Conservation (phyloP, 441 rosid genomes). For the Bruguiera hainesii region DNA sequence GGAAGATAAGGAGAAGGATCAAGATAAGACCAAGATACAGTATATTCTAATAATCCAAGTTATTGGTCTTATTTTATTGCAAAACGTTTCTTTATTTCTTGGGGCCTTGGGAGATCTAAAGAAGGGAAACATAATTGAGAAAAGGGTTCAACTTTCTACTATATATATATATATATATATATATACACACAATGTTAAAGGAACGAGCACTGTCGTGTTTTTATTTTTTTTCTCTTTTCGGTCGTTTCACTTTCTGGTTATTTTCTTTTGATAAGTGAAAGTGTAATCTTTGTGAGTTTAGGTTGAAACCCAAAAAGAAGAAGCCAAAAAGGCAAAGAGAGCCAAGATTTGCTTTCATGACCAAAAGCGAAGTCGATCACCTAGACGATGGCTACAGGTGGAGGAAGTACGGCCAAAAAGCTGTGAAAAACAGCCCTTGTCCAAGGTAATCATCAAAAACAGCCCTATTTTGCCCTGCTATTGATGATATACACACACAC, state of each 20-base stretch:
- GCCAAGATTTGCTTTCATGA: slow-evolving; percentile 90
- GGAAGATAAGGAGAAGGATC: slow-evolving; percentile 35
- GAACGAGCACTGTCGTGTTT: too few relatives aligned
- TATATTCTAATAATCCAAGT: slow-evolving; percentile 18
- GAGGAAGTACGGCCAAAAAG: slow-evolving; percentile 98
- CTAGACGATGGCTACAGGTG: slow-evolving; percentile 92
- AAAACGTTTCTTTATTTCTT: background rate
- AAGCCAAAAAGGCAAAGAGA: slow-evolving; percentile 73
- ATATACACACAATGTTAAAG: background rate
- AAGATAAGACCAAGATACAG: slow-evolving; percentile 60
- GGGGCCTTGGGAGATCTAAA: background rate
- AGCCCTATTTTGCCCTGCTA: background rate
- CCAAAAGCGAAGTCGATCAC: slow-evolving; percentile 89
- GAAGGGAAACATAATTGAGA: background rate
- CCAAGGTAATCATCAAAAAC: slow-evolving; percentile 54
- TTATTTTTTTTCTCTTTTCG: background rate
- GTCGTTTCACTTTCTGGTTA: background rate
- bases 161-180: too few relatives aligned
- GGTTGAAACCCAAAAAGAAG: slow-evolving; percentile 91
- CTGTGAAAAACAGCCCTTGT: slow-evolving; percentile 91
- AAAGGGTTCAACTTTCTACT: background rate
- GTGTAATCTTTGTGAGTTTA: slow-evolving; percentile 25
- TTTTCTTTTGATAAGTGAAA: slow-evolving; percentile 1
- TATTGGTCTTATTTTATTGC: background rate
- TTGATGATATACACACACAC: background rate